phyloP scores from a whole-genome alignment of 2,329 filamentous ascomycete species.

The Trichoderma arundinaceum region DNA sequence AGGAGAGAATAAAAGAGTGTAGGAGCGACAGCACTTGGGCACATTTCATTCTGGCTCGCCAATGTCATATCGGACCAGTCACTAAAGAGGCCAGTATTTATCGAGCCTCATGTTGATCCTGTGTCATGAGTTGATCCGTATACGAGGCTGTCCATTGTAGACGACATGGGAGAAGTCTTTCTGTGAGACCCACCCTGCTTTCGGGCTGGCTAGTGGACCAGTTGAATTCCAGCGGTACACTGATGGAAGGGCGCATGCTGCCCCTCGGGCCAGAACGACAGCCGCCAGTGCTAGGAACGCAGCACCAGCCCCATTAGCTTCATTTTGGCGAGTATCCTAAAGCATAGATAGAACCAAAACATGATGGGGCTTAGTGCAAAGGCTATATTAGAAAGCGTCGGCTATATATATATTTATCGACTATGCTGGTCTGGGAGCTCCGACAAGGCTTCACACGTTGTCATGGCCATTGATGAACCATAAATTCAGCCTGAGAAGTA shows the following conservation, averaged over 20 bases:
- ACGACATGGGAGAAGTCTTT: constrained; percentile 21
- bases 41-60: constrained; percentile 17
- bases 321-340: background rate
- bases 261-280: background rate
- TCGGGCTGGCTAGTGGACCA: constrained; percentile 2
- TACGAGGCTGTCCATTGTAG: constrained; percentile 22
- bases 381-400: too few relatives aligned
- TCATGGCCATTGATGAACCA: too few relatives aligned
- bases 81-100: constrained; percentile 19
- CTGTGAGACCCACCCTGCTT: constrained; percentile 2
- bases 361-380: too few relatives aligned
- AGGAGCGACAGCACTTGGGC: background rate
- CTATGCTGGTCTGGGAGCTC: too few relatives aligned
- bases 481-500: too few relatives aligned
- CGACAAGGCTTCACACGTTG: too few relatives aligned
- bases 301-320: background rate
- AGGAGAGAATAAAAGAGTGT: constrained; percentile 6
- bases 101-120: background rate
- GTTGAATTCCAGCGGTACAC: constrained; percentile 24
- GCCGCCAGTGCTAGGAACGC: background rate
- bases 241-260: constrained; percentile 15
- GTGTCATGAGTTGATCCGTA: constrained; percentile 15
- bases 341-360: too few relatives aligned
- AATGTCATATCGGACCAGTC: constrained; percentile 5
- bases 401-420: too few relatives aligned